A percentile compares a stretch with the other conserved stretches of the same genome.
Evolutionary conservation across 164 flowering plant species (phyloP).

Genomic region (Cinnamomum micranthum): DNA sequence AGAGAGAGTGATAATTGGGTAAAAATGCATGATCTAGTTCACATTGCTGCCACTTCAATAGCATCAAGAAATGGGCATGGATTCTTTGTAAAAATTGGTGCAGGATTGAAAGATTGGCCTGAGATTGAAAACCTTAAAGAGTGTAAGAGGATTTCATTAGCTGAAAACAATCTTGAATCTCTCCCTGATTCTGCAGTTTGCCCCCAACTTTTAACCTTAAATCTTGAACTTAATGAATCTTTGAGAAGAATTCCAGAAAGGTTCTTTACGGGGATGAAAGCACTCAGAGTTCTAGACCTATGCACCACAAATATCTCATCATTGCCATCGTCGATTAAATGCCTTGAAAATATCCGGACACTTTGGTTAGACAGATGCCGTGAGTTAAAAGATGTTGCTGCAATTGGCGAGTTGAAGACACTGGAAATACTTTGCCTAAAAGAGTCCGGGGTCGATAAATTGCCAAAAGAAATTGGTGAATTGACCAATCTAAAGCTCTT

Average conservation of each 20-base stretch:
- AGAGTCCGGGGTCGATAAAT: background rate
- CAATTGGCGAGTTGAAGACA: background rate
- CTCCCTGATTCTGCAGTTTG: constrained; percentile 5
- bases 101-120: constrained; percentile 6
- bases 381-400: background rate
- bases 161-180: background rate
- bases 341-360: constrained; percentile 6
- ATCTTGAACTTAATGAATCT: background rate
- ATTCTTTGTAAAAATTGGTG: background rate
- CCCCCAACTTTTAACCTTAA: constrained; percentile 11
- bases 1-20: background rate
- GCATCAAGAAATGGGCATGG: background rate
- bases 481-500: background rate
- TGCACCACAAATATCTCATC: background rate
- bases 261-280: constrained; percentile 12
- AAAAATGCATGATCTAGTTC: constrained; percentile 19
- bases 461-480: background rate
- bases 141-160: constrained; percentile 6
- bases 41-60: constrained; percentile 7
- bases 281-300: constrained; percentile 10
- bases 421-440: background rate
- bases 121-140: background rate
- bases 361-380: constrained; percentile 1
- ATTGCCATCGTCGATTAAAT: constrained; percentile 2
- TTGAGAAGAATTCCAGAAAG: background rate